Percentiles rank a stretch among this genome's conserved stretches.
Evolutionary conservation across 257 asterid species (phyloP).

Genomic region (Petrea volubilis): DNA sequence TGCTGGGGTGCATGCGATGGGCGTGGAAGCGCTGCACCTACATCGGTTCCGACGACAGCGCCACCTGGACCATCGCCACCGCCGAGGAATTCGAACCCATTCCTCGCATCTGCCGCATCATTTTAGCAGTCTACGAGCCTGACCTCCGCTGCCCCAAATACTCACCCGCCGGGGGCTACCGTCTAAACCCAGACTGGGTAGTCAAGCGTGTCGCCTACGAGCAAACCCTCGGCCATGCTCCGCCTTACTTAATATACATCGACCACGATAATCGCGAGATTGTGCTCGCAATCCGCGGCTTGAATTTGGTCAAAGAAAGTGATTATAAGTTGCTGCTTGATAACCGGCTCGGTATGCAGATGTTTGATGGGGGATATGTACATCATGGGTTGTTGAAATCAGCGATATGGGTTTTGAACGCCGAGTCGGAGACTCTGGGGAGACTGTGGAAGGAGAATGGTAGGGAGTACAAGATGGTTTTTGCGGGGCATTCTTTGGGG

Average conservation of each 20-base stretch:
- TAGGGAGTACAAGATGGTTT: slow-evolving; percentile 67
- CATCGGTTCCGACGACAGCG: slow-evolving; percentile 89
- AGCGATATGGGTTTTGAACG: slow-evolving; percentile 74
- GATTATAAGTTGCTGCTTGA: slow-evolving; percentile 77
- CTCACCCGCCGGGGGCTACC: slow-evolving; percentile 63
- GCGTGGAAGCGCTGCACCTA: slow-evolving; percentile 98
- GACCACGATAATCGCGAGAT: slow-evolving; percentile 78
- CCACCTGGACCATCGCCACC: slow-evolving; percentile 79
- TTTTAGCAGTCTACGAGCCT: slow-evolving; percentile 84
- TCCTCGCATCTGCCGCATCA: slow-evolving; percentile 79
- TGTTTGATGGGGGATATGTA: slow-evolving; percentile 95
- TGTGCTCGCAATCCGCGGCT: slow-evolving; percentile 80
- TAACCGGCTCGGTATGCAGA: slow-evolving; percentile 84
- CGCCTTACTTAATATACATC: slow-evolving; percentile 79
- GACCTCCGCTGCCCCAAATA: slow-evolving; percentile 64
- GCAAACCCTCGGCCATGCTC: slow-evolving; percentile 76
- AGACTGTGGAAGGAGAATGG: slow-evolving; percentile 81
- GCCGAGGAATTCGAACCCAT: slow-evolving; percentile 72
- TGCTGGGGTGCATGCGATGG: slow-evolving; percentile 87
- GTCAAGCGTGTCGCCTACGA: slow-evolving; percentile 76
- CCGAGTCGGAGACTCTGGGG: slow-evolving; percentile 65
- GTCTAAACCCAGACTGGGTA: slow-evolving; percentile 70
- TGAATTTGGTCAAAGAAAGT: slow-evolving; percentile 69
- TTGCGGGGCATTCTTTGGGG: slow-evolving; percentile 92
- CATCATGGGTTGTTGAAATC: slow-evolving; percentile 88